These are phyloP conservation scores for Allium sativum DNA, from an alignment of 106 monocot genomes.

Conservation along the genomic window DNA sequence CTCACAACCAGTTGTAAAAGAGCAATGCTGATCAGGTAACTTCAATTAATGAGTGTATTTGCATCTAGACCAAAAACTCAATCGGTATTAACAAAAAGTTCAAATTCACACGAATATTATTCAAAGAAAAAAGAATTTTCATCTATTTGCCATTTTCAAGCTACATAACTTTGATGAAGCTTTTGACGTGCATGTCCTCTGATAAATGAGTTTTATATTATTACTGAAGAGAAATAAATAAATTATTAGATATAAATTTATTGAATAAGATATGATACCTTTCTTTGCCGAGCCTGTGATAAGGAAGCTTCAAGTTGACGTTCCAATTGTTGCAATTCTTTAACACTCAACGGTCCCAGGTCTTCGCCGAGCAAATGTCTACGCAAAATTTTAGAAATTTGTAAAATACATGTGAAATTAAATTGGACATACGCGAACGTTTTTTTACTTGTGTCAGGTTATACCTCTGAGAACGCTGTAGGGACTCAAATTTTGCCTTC, in stretches of 20 bases:
- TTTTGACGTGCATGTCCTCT: background rate
- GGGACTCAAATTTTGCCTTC: conserved; percentile 66
- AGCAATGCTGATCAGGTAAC: no score
- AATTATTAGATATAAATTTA: background rate
- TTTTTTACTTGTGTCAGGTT: no score
- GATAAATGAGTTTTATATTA: background rate
- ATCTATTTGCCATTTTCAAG: background rate
- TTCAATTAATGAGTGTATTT: no score
- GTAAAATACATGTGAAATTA: no score
- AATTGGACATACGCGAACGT: no score
- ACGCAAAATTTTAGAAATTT: background rate
- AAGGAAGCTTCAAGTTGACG: conserved; percentile 69
- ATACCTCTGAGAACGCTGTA: conserved; percentile 65
- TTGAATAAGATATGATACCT: conserved; percentile 19
- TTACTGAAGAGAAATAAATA: background rate
- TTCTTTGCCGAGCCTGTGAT: conserved; percentile 69
- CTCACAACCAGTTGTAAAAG: no score
- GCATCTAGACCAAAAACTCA: no score
- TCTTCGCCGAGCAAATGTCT: conserved; percentile 89
- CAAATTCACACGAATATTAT: background rate
- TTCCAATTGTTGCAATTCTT: conserved; percentile 79
- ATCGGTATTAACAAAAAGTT: background rate
- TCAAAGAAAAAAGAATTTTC: background rate
- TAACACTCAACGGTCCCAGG: conserved; percentile 81
- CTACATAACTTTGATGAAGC: background rate